Percentiles rank a stretch among this genome's conserved stretches.
phyloP scores from a whole-genome alignment of 768 basidiomycete genomes.

The Trametes sanguinea region DNA sequence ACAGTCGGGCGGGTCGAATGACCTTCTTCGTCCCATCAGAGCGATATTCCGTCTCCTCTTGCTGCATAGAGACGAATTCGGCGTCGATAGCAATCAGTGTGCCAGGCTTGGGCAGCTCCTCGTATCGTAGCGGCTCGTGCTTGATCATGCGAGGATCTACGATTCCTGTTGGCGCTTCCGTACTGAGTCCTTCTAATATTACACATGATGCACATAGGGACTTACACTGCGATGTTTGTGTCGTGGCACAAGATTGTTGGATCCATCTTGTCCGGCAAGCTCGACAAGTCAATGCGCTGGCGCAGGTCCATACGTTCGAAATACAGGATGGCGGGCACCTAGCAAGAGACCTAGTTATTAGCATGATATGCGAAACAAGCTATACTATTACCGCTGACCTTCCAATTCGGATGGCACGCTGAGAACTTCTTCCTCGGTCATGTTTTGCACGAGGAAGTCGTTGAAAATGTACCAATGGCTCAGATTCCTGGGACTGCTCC shows the following conservation, averaged over 20 bases:
- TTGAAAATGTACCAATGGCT: slow-evolving; percentile 96
- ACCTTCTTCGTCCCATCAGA: slow-evolving; percentile 95
- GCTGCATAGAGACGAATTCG: slow-evolving; percentile 97
- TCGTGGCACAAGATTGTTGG: slow-evolving; percentile 78
- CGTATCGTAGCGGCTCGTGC: slow-evolving; percentile 69
- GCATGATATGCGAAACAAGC: not conserved
- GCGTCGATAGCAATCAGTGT: slow-evolving; percentile 95
- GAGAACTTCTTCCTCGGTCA: slow-evolving; percentile 84
- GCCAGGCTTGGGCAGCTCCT: slow-evolving; percentile 84
- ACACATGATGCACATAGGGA: not conserved
- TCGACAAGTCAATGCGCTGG: slow-evolving; percentile 59
- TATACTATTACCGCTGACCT: slow-evolving; percentile 51
- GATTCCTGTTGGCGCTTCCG: slow-evolving; percentile 52
- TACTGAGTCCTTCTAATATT: not conserved
- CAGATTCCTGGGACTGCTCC: slow-evolving; percentile 39
- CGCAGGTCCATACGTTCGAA: slow-evolving; percentile 72
- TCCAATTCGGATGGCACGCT: slow-evolving; percentile 90
- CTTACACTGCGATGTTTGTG: slow-evolving; percentile 85
- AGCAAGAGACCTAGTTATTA: not conserved
- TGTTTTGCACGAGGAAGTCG: slow-evolving; percentile 87
- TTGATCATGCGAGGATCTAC: slow-evolving; percentile 71
- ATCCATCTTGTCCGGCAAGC: slow-evolving; percentile 68
- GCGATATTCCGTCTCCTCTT: slow-evolving; percentile 95
- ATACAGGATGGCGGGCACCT: slow-evolving; percentile 91
- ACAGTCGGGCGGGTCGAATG: slow-evolving; percentile 86